Base-by-base conservation (phyloP, 805 yeast genomes). In the Soucietia sequanensis region DNA sequence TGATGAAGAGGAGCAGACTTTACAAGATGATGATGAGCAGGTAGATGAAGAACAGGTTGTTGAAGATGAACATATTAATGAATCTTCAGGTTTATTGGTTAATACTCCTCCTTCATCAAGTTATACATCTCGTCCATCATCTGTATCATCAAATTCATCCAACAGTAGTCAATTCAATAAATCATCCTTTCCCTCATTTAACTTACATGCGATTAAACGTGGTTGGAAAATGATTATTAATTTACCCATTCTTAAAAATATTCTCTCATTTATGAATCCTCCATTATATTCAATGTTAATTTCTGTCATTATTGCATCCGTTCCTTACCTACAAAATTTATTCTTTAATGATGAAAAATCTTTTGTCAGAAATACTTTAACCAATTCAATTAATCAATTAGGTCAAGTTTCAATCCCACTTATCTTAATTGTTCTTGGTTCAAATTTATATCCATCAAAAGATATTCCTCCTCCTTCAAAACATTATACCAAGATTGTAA, bases 391-490 rank as follows among this genome's bases (percentile, higher is more conserved):
- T 27, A 69, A 60, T 12, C 84, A 81, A 54, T 54, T 84, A 42
- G 91, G 91, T 4, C 68, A 79, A 1, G 88, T 84, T 8, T 83
- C 91, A 2, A 81, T 84, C 46, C 95, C 95, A 6, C 63, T 84
- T 49, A 83, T 84, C 43, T 66, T 84, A 48, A 76, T 84, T 36
- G 88, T 84, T 10, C 63, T 84, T 45, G 95, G 95, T 11, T 78
- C 90, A n/a, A 84, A 84, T 50, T 65, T 84, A 39, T 77, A 78
- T 35, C 91, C 93, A 10, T 71, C 83, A 0, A 54, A 66, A 6
- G 90, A 82, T 35, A 72, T 78, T 3, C 85, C 87, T 23, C 82
- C 84, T 5, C 74, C 81, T 14, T 72, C 84, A 4, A 70, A 68
- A 22, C 79, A 81, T 51, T 80, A 81, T 55, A 62, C 64, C n/a